Conservation (phyloP, 495 filamentous ascomycete species). For the Cetradonia linearis region DNA sequence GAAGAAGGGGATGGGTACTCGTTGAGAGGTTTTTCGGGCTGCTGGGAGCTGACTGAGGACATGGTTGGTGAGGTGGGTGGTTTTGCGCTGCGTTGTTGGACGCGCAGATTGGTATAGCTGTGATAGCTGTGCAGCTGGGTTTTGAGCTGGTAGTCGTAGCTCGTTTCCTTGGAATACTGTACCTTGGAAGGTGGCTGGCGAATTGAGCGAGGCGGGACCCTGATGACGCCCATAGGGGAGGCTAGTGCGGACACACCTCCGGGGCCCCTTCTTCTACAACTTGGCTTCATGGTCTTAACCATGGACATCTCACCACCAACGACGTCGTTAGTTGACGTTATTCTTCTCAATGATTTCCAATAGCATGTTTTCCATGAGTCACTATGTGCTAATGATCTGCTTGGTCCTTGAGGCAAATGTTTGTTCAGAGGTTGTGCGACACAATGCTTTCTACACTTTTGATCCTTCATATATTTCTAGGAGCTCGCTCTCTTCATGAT, state of each 20-base stretch:
- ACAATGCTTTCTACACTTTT: background rate
- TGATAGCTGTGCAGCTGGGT: background rate
- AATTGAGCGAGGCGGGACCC: background rate
- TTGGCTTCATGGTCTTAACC: background rate
- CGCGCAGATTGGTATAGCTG: background rate
- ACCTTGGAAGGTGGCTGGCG: background rate
- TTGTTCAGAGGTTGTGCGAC: background rate
- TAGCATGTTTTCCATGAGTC: background rate
- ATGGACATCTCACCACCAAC: background rate
- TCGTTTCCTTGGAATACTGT: conserved; percentile 11
- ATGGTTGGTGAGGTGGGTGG: conserved; percentile 6
- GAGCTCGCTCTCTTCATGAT: background rate
- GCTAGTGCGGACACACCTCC: background rate
- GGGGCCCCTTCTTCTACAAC: background rate
- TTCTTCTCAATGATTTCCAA: background rate
- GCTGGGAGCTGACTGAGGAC: conserved; percentile 16
- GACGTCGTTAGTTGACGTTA: background rate
- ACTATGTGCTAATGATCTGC: background rate
- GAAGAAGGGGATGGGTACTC: conserved; percentile 16
- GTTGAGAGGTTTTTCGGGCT: conserved; percentile 25
- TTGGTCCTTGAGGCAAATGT: background rate
- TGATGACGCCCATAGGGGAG: conserved; percentile 1
- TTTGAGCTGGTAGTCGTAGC: background rate
- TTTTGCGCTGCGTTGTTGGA: background rate
- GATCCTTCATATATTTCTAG: background rate